Percentiles rank a stretch among this genome's conserved stretches.
Conservation (phyloP, 2,329 filamentous ascomycete genomes). For the Pseudogymnoascus sp. region DNA sequence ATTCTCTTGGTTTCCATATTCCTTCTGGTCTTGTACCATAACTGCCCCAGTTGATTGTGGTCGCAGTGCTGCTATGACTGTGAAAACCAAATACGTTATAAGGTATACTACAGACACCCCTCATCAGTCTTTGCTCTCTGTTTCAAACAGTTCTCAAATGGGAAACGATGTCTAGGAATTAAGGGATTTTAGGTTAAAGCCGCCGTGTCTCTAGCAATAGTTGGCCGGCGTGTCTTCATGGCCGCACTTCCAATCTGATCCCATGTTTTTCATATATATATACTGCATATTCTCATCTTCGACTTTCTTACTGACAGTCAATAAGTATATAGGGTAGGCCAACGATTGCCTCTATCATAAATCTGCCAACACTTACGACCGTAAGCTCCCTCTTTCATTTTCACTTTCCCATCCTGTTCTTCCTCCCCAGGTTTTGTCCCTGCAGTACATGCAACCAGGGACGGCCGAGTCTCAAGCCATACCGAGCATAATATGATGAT, state of each 20-base stretch:
- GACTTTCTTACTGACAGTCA: background rate
- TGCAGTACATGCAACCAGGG: background rate
- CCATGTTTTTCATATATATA: background rate
- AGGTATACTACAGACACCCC: background rate
- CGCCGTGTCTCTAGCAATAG: background rate
- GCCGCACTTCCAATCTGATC: slow-evolving; percentile 5
- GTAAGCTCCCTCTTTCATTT: background rate
- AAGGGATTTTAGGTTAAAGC: slow-evolving; percentile 4
- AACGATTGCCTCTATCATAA: background rate
- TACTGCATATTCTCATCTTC: background rate
- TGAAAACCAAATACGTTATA: background rate
- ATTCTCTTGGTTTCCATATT: background rate
- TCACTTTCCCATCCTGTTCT: background rate
- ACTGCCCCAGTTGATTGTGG: background rate
- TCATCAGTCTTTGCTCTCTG: background rate
- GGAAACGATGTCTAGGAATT: slow-evolving; percentile 6
- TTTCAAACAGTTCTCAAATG: background rate
- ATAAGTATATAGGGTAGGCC: background rate
- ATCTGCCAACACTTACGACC: background rate
- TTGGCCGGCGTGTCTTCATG: background rate
- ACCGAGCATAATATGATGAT: slow-evolving; percentile 6
- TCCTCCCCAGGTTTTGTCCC: background rate
- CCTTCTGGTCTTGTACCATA: background rate
- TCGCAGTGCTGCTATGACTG: background rate
- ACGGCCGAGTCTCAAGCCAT: background rate